Conservation (phyloP, 2,329 filamentous ascomycete genomes). For the Ophiosphaerella narmari region DNA sequence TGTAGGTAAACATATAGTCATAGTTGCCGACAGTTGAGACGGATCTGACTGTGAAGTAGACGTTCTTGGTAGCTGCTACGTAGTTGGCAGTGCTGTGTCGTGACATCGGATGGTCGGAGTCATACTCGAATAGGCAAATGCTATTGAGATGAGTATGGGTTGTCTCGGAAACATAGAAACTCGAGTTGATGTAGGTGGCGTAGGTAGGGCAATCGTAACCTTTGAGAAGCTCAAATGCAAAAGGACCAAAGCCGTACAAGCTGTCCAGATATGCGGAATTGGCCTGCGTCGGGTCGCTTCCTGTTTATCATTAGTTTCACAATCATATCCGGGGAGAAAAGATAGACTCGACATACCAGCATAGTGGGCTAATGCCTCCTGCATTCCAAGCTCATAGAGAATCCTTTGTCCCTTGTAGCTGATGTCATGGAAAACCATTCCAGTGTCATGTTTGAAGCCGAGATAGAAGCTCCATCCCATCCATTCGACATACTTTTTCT, state of each 20-base stretch:
- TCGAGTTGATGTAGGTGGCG: slow-evolving; percentile 55
- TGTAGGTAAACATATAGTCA: slow-evolving; percentile 8
- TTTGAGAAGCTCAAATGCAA: slow-evolving; percentile 45
- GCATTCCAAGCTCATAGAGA: slow-evolving; percentile 56
- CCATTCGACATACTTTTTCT: slow-evolving; percentile 53
- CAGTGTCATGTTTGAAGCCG: slow-evolving; percentile 53
- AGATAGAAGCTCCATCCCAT: slow-evolving; percentile 58
- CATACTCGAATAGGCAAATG: slow-evolving; percentile 49
- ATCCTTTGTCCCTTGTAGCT: slow-evolving; percentile 57
- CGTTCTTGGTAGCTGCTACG: slow-evolving; percentile 28
- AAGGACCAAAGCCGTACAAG: slow-evolving; percentile 55
- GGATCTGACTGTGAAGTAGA: slow-evolving; percentile 29
- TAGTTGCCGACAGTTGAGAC: slow-evolving; percentile 16
- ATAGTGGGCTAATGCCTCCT: slow-evolving; percentile 60
- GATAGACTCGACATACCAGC: slow-evolving; percentile 26
- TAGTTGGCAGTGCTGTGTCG: slow-evolving; percentile 27
- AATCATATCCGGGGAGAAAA: neutral
- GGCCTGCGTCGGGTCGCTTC: slow-evolving; percentile 49
- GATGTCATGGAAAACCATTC: slow-evolving; percentile 56
- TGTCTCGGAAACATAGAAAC: slow-evolving; percentile 51
- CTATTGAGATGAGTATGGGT: slow-evolving; percentile 55
- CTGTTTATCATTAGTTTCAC: neutral
- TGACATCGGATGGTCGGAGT: slow-evolving; percentile 28
- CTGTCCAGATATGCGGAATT: slow-evolving; percentile 54
- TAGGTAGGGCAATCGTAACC: slow-evolving; percentile 59